A percentile compares a stretch with the other conserved stretches of the same genome.
Evolutionary conservation across 2,329 filamentous ascomycete genomes (phyloP).

Genomic region (Dothistroma septosporum): DNA sequence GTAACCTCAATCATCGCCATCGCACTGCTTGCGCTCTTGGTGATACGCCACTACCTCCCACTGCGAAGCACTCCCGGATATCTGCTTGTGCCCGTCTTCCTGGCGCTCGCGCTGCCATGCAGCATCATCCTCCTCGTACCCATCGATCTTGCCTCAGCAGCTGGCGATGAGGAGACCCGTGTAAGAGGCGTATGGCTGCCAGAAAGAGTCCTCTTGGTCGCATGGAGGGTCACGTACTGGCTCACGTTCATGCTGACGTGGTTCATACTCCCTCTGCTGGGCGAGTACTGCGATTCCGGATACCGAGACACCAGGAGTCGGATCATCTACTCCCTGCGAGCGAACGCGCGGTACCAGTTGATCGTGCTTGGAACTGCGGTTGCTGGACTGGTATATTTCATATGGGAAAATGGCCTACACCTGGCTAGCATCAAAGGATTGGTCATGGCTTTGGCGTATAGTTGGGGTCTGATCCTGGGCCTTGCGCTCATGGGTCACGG

Average conservation of each 20-base stretch:
- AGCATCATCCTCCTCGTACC: constrained; percentile 89
- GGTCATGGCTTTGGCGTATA: constrained; percentile 90
- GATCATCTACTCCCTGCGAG: constrained; percentile 76
- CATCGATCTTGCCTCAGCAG: constrained; percentile 86
- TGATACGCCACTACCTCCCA: constrained; percentile 85
- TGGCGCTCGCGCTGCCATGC: constrained; percentile 88
- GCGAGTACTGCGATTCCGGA: constrained; percentile 90
- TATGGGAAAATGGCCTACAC: constrained; percentile 70
- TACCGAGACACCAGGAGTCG: constrained; percentile 81
- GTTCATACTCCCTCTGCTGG: constrained; percentile 90
- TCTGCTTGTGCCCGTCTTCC: constrained; percentile 86
- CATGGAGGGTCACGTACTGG: constrained; percentile 97
- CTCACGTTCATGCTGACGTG: constrained; percentile 92
- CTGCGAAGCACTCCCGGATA: constrained; percentile 87
- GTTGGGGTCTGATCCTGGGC: constrained; percentile 84
- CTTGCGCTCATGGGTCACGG: constrained; percentile 99
- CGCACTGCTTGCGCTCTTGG: constrained; percentile 71
- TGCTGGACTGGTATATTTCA: constrained; percentile 76
- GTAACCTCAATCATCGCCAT: constrained; percentile 67
- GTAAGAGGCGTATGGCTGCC: constrained; percentile 84
- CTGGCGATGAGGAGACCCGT: constrained; percentile 33
- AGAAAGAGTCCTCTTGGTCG: constrained; percentile 70
- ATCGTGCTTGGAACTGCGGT: constrained; percentile 68
- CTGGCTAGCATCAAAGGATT: constrained; percentile 72
- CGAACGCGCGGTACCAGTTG: constrained; percentile 84